phyloP scores from a whole-genome alignment of 306 rosid species.

The Vachellia pachyceras region DNA sequence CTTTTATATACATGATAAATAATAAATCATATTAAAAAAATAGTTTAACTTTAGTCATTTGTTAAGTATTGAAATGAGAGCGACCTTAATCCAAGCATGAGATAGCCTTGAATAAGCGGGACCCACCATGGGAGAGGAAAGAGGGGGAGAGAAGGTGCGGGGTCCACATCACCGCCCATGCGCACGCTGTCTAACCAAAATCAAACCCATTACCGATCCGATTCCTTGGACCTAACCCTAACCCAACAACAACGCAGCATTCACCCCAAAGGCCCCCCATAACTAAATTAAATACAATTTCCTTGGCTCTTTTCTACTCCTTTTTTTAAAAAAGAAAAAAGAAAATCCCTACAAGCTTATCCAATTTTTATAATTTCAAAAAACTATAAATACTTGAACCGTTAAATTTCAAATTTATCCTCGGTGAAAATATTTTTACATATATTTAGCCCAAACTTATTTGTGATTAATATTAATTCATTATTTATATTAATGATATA shows the following conservation, averaged over 20 bases:
- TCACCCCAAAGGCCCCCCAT: slow-evolving; percentile 33
- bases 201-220: slow-evolving; percentile 65
- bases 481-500: not conserved
- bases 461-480: not conserved
- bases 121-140: not conserved
- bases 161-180: slow-evolving; percentile 84
- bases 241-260: slow-evolving; percentile 46
- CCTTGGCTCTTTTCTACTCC: not conserved
- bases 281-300: not conserved
- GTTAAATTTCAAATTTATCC: not conserved
- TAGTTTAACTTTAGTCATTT: no score
- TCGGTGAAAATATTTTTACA: not conserved
- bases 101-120: not conserved
- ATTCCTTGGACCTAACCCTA: slow-evolving; percentile 90
- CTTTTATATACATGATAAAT: no score
- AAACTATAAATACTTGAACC: no score
- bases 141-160: slow-evolving; percentile 37
- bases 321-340: not conserved
- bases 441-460: not conserved
- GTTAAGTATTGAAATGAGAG: no score
- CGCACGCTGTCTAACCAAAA: slow-evolving; percentile 75
- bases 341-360: not conserved
- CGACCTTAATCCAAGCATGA: not conserved
- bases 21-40: no score
- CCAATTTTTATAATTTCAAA: no score